Evolutionary conservation across 345 rosid genomes (phyloP), one percentile per base, ranked within the genome.

Genomic region (Citrus australasica): DNA sequence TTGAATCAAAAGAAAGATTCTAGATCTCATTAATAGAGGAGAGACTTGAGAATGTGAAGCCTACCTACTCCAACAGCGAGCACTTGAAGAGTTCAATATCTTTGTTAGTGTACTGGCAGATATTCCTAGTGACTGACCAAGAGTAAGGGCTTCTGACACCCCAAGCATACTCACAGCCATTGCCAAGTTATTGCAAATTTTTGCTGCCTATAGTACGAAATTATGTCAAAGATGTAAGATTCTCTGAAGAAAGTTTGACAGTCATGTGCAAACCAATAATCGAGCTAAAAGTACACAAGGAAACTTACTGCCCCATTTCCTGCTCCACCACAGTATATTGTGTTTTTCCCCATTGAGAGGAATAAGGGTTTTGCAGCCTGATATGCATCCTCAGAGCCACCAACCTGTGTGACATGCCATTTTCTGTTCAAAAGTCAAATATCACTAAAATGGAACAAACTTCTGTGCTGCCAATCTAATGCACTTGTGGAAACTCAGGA

Each of bases 111-210:
- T 88, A 35, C 79, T 79, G 22, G 98, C 93, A 75, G 84, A 82
- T 67, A 95, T 83, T 53, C 98, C 99, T 70, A 92, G 89, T 2
- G 92, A 89, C 78, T 95, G 98, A 77, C 98, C 99, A 75, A 95
- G 96, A 76, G 89, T 88, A 82, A 95, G 88, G 38, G 99, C 98
- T 85, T 95, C 99, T 33, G 98, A 93, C 65, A 89, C 90, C 42
- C 98, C 99, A 30, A 92, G 92, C 99, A 93, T 95, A 77, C 96
- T 90, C 75, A 95, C 94, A 35, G 94, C 97, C 94, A 95, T 78
- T 76, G 96, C 97, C 83, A 95, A 84, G 86, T 95, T 95, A 82
- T 93, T 95, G 87, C 99, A 95, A 67, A 95, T 83, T 86, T 95
- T 95, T 81, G 99, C 99, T 74, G 93, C 98, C 99, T 93, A 82